Evolutionary conservation across 768 basidiomycete genomes (phyloP).

Genomic region (Podaxis sp.): DNA sequence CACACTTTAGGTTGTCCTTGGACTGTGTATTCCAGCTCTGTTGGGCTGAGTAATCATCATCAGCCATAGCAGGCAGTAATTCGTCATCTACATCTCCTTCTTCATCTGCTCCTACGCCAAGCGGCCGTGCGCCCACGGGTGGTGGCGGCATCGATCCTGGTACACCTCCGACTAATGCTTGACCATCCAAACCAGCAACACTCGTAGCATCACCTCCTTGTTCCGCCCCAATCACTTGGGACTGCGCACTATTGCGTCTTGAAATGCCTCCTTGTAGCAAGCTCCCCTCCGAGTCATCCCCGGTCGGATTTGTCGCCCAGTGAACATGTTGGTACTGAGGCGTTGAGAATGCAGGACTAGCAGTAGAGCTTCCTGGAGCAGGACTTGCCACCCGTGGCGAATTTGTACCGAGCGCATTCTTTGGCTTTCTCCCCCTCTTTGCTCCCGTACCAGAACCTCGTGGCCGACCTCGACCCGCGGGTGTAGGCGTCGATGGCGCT

Average conservation of each 20-base stretch:
- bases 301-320: slow-evolving; percentile 1
- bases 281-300: slow-evolving; percentile 10
- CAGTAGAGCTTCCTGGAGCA: slow-evolving; percentile 16
- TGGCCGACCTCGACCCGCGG: slow-evolving; percentile 31
- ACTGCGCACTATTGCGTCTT: slow-evolving; percentile 7
- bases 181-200: slow-evolving; percentile 1
- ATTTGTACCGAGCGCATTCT: slow-evolving; percentile 31
- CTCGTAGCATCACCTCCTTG: neutral
- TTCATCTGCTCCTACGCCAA: slow-evolving; percentile 32
- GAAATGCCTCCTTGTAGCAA: slow-evolving; percentile 13
- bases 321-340: slow-evolving; percentile 15
- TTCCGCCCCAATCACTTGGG: slow-evolving; percentile 7
- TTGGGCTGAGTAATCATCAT: slow-evolving; percentile 86
- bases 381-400: slow-evolving; percentile 30
- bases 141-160: slow-evolving; percentile 18
- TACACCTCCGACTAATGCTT: slow-evolving; percentile 1
- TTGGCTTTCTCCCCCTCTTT: slow-evolving; percentile 50
- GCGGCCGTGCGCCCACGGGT: slow-evolving; percentile 18
- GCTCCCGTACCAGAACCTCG: slow-evolving; percentile 35
- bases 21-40: slow-evolving; percentile 84
- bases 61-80: slow-evolving; percentile 80
- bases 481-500: slow-evolving; percentile 25
- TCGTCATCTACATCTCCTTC: slow-evolving; percentile 81
- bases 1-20: slow-evolving; percentile 81
- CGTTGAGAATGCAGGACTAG: slow-evolving; percentile 14